Evolutionary conservation across 139 green algal genomes (phyloP), one percentile per base, ranked within the genome.

Genomic region (Haematococcus lacustris): DNA sequence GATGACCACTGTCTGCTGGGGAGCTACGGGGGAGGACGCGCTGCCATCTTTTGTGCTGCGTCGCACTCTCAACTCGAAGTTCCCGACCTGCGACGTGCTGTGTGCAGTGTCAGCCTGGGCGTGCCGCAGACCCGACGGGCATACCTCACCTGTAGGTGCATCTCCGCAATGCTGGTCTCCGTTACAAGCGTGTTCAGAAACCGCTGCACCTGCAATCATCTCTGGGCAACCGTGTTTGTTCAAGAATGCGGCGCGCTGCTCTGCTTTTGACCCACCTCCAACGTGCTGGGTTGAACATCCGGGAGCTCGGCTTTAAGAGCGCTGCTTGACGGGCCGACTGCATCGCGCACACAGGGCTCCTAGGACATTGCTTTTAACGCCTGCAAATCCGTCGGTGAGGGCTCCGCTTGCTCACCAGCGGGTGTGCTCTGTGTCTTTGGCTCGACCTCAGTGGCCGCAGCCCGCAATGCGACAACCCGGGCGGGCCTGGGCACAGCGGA

Each of bases 141-240:
- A n/a, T n/a, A n/a, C n/a, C n/a, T n/a, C 60, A 92, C 85, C 86
- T 95, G 83, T 3, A 97, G 74, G n/a, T 93, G 72, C 63, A 97
- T 65, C 76, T 97, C 85, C 6, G 88, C 89, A 63, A 97, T 88
- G 33, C 93, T 88, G 7, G 91, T 97, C 51, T 96, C 87, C 30
- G 88, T 79, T 62, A 90, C 92, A 1, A 96, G 69, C 3, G 87
- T 85, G 32, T 78, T 78, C 63, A 96, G 73, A 33, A 96, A 73
- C 1, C 75, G 62, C 57, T 91, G 75, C 17, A 96, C 89, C 88
- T 96, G 83, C 71, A 74, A 38, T 17, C 43, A 28, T 53, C 17
- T 17, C 43, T 53, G 43, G 43, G 9, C 43, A 53, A 28, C 43
- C 43, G 9, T 9, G 9, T 9, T 9, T 17, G 43, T 17, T 53